These are phyloP conservation scores for Apodospora peruviana DNA, from an alignment of 495 filamentous ascomycete species.

Conservation along the genomic window DNA sequence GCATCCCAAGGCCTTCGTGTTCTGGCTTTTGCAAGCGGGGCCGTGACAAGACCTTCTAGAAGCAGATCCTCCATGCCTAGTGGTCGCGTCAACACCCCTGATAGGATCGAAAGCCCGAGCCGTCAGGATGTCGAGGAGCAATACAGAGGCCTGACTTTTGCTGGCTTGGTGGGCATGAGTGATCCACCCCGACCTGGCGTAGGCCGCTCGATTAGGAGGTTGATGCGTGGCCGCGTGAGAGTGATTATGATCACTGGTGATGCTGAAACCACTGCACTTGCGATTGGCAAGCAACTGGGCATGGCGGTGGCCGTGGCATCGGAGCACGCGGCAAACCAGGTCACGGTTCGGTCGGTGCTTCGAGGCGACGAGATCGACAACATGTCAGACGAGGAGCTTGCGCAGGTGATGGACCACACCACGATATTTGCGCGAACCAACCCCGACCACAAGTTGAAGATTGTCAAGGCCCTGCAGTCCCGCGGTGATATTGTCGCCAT, in stretches of 20 bases:
- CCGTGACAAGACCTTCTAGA: constrained; percentile 32
- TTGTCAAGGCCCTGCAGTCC: constrained; percentile 82
- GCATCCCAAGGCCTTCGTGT: constrained; percentile 87
- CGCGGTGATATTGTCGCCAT: constrained; percentile 97
- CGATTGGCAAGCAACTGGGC: constrained; percentile 86
- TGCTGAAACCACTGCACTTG: constrained; percentile 86
- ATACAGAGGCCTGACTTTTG: constrained; percentile 81
- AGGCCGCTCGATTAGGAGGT: constrained; percentile 76
- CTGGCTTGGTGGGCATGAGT: constrained; percentile 92
- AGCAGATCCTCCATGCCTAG: constrained; percentile 22
- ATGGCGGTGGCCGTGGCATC: constrained; percentile 62
- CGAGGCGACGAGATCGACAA: constrained; percentile 84
- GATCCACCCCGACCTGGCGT: constrained; percentile 90
- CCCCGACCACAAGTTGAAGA: constrained; percentile 97
- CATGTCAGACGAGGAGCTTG: constrained; percentile 80
- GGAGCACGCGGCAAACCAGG: constrained; percentile 36
- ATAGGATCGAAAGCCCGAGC: constrained; percentile 34
- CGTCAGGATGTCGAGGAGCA: constrained; percentile 57
- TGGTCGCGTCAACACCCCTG: constrained; percentile 22
- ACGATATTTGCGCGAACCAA: constrained; percentile 94
- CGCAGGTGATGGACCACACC: constrained; percentile 75
- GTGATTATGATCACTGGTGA: constrained; percentile 99
- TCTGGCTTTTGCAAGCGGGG: constrained; percentile 84
- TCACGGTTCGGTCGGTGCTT: constrained; percentile 64
- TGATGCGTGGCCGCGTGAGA: constrained; percentile 90